Evolutionary conservation across 1,139 yeast species (phyloP), one percentile per base, ranked within the genome.

Genomic region (Lodderomyces oxycetoniae): DNA sequence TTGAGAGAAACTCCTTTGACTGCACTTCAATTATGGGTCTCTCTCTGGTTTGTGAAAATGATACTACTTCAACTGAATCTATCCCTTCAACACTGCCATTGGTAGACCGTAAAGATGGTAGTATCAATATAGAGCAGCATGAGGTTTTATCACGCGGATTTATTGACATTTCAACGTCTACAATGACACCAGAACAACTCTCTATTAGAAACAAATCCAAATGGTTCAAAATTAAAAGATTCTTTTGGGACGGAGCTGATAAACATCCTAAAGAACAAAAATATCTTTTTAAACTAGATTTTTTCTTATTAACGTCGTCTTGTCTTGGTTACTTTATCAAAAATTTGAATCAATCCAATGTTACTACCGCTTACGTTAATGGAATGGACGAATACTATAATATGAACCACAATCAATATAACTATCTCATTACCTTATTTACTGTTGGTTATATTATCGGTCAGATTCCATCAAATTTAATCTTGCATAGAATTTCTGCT

Each of bases 371-470:
- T 2, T 79, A 73, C 48, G 79, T 75, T 26, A 73, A 76, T 36
- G 83, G 84, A 13, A 75, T 79, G 83, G 59, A 65, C 37, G 79
- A 77, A 41, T 69, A 70, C 42, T 70, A 71, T 42, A 42, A 52
- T 6, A 70, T 78, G 70, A 52, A 57, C 35, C 64, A 63, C n/a
- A 72, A 77, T 44, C 79, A 78, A 44, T 71, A 67, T 40, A 71
- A 77, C 40, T 67, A 71, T 34, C 56, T 77, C 48, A 57, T 60
- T 10, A 70, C 81, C 0, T 53, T 71, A 20, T 77, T 74, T 68
- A 74, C 80, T 0, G 71, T 74, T 11, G 84, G 83, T 1, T 76
- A 76, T 41, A 69, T 75, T 37, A 53, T 77, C 34, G 80, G 81
- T 9, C 80, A 74, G 43, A 60, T 77, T 24, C 84, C 83, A 1